Evolutionary conservation across 768 basidiomycete species (phyloP), one percentile per base, ranked within the genome.

Genomic region (Mycena epipterygia): DNA sequence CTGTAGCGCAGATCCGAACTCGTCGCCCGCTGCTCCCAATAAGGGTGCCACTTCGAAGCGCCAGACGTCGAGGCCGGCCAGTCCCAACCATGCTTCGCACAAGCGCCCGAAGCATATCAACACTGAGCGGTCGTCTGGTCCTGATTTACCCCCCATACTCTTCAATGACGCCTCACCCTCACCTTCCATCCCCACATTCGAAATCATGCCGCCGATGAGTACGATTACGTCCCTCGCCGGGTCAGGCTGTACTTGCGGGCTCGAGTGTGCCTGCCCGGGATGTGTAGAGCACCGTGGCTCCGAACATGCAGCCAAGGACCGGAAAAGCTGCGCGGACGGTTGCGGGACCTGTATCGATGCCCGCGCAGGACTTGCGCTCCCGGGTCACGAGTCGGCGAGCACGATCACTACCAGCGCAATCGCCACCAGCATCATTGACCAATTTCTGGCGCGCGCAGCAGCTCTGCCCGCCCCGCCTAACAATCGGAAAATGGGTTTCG

Each of bases 191-290:
- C 89, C 89, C 21, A 77, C 82, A 19, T 93, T 90, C 70, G 83
- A 85, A 27, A 78, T 80, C 17, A 90, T 93, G 79, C 90, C 91
- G 17, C 86, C 91, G 1, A 86, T 91, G 75, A 89, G 86, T 73
- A 81, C 84, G 48, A 85, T 91, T 49, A 81, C 83, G 25, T 90
- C 90, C 6, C 78, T 91, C 16, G 90, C 91, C 2, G 90, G 89
- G 17, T 86, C 91, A 2, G 91, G 90, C 3, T 94, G 93, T 76
- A 91, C 90, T 11, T 94, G 93, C 75, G 92, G 92, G 33, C 78
- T 88, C 48, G 81, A 82, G 44, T 95, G 93, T 75, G 85, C 85
- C 17, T 95, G 93, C 79, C 92, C 92, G 0, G 92, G 92, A 37
- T 95, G 93, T 76, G 77, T 87, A 13, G 85, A 91, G 73, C 93